Conservation (phyloP, 2,329 filamentous ascomycete species). For the Lachnellula arida region DNA sequence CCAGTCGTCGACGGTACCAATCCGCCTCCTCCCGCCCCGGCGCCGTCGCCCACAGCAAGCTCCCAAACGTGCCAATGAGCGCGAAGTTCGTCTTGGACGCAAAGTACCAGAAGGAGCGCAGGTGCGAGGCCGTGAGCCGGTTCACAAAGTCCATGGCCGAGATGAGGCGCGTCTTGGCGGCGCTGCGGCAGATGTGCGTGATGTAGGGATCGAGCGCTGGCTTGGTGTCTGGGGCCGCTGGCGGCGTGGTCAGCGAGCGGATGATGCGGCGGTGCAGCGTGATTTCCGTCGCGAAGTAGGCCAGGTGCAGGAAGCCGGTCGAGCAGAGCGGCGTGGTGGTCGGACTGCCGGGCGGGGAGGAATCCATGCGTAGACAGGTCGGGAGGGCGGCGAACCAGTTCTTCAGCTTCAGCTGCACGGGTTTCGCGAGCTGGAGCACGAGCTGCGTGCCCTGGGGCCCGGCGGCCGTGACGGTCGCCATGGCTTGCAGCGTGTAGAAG, state of each 20-base stretch:
- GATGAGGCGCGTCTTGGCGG: constrained; percentile 89
- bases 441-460: constrained; percentile 67
- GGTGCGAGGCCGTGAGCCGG: constrained; percentile 76
- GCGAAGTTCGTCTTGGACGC: constrained; percentile 88
- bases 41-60: constrained; percentile 82
- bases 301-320: constrained; percentile 78
- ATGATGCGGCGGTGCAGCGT: constrained; percentile 89
- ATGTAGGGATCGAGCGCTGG: constrained; percentile 68
- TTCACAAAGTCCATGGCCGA: constrained; percentile 98
- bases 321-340: constrained; percentile 45
- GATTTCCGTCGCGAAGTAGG: constrained; percentile 92
- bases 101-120: constrained; percentile 92
- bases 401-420: constrained; percentile 76
- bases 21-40: constrained; percentile 84
- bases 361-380: constrained; percentile 62
- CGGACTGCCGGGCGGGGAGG: constrained; percentile 39
- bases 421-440: constrained; percentile 71
- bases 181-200: constrained; percentile 86
- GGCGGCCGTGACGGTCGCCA: constrained; percentile 61
- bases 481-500: constrained; percentile 76
- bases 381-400: constrained; percentile 72
- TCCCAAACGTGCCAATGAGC: constrained; percentile 89
- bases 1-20: constrained; percentile 80
- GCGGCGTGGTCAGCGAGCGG: constrained; percentile 60
- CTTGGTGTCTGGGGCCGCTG: constrained; percentile 32